Conservation (phyloP, 805 yeast species). For the Monosporozyma solicola region DNA sequence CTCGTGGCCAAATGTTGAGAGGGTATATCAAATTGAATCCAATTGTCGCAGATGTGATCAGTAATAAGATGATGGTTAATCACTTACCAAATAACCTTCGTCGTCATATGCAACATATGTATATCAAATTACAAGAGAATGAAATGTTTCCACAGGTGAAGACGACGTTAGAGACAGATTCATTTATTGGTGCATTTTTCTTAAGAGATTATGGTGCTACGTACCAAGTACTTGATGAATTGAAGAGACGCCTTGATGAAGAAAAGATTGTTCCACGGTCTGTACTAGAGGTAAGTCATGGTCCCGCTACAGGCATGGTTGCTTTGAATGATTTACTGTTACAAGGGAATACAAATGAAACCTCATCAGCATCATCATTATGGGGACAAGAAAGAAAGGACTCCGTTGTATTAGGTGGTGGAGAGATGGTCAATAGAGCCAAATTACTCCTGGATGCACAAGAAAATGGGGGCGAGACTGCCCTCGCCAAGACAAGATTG, state of each 20-base stretch:
- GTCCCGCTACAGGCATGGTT: constrained; percentile 87
- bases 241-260: constrained; percentile 39
- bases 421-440: constrained; percentile 75
- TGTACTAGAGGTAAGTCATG: constrained; percentile 74
- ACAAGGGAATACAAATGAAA: background rate
- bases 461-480: background rate
- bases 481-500: background rate
- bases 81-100: constrained; percentile 57
- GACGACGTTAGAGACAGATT: constrained; percentile 53
- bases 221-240: constrained; percentile 56
- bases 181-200: constrained; percentile 72
- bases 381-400: constrained; percentile 37
- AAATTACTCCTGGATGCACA: constrained; percentile 26
- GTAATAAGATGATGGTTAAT: constrained; percentile 52
- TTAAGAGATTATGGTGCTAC: constrained; percentile 71
- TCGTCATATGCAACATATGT: constrained; percentile 50
- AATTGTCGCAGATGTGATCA: constrained; percentile 47
- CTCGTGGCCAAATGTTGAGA: constrained; percentile 44
- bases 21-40: constrained; percentile 48
- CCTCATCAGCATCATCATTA: too few relatives aligned
- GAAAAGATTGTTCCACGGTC: constrained; percentile 51
- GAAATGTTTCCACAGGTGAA: constrained; percentile 45
- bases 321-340: constrained; percentile 34
- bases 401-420: constrained; percentile 58
- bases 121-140: constrained; percentile 40